These are phyloP conservation scores for Metrosideros polymorpha DNA, from an alignment of 441 rosid genomes.

Conservation along the genomic window DNA sequence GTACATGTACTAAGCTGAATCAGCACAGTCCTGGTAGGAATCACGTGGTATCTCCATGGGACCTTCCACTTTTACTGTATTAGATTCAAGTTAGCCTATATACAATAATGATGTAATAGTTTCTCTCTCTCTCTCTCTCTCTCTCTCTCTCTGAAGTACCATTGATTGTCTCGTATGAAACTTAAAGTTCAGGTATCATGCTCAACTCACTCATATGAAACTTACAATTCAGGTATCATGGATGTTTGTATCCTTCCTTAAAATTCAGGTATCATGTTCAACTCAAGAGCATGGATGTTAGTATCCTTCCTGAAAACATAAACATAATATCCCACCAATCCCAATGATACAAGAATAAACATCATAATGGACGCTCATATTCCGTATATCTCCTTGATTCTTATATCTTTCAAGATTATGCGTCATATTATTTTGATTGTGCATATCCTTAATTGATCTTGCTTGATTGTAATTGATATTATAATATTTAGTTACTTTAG, in stretches of 20 bases:
- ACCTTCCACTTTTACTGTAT: neutral
- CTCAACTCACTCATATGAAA: too few species aligned
- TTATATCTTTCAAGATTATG: too few species aligned
- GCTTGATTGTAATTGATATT: neutral
- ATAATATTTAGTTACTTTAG: neutral
- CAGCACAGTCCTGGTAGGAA: neutral
- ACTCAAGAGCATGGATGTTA: neutral
- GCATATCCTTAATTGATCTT: neutral
- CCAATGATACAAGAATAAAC: neutral
- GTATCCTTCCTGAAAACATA: neutral
- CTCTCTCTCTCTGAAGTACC: neutral
- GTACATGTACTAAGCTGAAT: too few species aligned
- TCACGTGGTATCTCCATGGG: neutral
- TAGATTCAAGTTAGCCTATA: too few species aligned
- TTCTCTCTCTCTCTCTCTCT: neutral
- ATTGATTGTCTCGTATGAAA: neutral
- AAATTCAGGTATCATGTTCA: neutral
- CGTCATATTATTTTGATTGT: neutral
- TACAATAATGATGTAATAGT: neutral
- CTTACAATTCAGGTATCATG: too few species aligned
- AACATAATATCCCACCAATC: neutral
- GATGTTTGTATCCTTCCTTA: too few species aligned
- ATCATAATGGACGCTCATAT: neutral
- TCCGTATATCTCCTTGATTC: neutral
- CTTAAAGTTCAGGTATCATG: too few species aligned